Percentiles rank a stretch among this genome's conserved stretches.
Conservation (phyloP, 192 early-diverging fungal genomes). For the Mortierella claussenii region DNA sequence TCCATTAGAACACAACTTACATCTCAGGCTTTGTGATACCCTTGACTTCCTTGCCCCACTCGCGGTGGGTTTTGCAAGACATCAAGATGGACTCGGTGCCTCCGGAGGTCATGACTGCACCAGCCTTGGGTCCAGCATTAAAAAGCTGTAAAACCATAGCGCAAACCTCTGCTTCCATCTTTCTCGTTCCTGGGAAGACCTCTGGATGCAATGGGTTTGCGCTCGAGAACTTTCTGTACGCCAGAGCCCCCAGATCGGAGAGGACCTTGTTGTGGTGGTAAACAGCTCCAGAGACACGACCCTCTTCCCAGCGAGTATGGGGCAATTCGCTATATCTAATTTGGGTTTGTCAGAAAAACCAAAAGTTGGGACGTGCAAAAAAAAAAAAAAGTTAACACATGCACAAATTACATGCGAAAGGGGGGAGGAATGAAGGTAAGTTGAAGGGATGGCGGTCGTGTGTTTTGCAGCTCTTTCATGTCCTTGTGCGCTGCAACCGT, state of each 20-base stretch:
- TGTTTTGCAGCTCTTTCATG: too few relatives aligned
- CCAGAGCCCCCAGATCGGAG: constrained; percentile 76
- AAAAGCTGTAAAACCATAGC: constrained; percentile 92
- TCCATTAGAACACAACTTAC: constrained; percentile 61
- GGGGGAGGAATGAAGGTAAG: too few relatives aligned
- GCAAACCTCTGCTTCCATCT: constrained; percentile 95
- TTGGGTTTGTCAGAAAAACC: not conserved
- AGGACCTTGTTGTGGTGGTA: constrained; percentile 94
- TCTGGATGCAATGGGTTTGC: constrained; percentile 95
- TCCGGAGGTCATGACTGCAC: constrained; percentile 92
- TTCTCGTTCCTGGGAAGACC: constrained; percentile 93
- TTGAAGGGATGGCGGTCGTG: too few relatives aligned
- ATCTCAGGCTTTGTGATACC: constrained; percentile 93
- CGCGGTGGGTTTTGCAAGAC: constrained; percentile 94
- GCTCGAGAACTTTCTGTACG: constrained; percentile 84
- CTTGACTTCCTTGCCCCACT: constrained; percentile 79
- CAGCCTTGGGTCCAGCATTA: constrained; percentile 76
- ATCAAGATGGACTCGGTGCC: constrained; percentile 96
- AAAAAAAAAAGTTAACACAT: not conserved
- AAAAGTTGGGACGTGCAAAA: not conserved
- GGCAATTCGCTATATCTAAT: constrained; percentile 33
- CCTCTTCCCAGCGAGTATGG: constrained; percentile 76
- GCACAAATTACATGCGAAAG: too few relatives aligned
- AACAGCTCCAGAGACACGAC: constrained; percentile 88
- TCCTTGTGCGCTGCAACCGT: too few relatives aligned